Evolutionary conservation across 2,329 filamentous ascomycete genomes (phyloP).

Genomic region (Talaromyces rugulosus): DNA sequence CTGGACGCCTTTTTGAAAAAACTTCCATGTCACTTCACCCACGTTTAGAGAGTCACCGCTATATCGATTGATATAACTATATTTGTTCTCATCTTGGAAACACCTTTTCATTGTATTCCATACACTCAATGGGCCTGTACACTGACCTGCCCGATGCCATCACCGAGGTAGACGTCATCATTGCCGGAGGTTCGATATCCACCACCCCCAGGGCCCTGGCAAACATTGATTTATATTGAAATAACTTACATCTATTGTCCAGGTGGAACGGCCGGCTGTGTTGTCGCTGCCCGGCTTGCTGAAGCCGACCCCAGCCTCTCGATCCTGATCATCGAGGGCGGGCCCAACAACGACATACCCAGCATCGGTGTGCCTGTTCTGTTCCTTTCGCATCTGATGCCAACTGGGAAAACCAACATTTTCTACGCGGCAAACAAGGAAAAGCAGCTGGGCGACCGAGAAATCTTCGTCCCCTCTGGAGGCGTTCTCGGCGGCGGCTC

Average conservation of each 20-base stretch:
- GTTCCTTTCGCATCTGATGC: not conserved
- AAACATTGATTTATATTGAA: not conserved
- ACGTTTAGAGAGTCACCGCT: not conserved
- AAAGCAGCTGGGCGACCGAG: not conserved
- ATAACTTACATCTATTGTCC: not conserved
- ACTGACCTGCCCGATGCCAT: not conserved
- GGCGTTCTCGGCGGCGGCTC: constrained; percentile 4
- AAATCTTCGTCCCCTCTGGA: not conserved
- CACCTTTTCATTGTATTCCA: not conserved
- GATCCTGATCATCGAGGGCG: constrained; percentile 4
- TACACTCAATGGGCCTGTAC: not conserved
- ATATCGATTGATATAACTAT: not conserved
- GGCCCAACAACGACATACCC: not conserved
- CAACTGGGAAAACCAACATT: not conserved
- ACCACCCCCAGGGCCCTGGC: not conserved
- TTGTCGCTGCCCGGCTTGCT: constrained; percentile 7
- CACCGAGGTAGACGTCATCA: constrained; percentile 4
- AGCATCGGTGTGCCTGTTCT: not conserved
- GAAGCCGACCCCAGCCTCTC: not conserved
- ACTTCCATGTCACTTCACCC: not conserved
- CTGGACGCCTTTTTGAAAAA: no score
- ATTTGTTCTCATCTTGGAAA: not conserved
- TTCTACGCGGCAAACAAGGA: not conserved
- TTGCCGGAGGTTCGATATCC: not conserved
- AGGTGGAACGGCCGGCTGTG: constrained; percentile 4